Percentiles rank a stretch among this genome's conserved stretches.
Conservation (phyloP, 345 rosid genomes). For the Eucalyptus polybractea region DNA sequence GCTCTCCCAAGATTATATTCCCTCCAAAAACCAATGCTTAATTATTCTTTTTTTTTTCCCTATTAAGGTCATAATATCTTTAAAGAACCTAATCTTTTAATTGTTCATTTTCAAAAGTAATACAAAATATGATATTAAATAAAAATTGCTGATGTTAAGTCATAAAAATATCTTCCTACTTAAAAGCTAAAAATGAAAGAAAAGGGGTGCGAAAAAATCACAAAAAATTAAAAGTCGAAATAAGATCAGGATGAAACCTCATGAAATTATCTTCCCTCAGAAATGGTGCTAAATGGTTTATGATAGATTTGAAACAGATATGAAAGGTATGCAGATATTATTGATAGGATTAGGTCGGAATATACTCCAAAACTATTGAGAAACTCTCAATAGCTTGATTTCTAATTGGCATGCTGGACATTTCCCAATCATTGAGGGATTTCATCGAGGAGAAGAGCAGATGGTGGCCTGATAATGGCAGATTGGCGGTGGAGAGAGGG, state of each 20-base stretch:
- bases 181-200: neutral
- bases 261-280: neutral
- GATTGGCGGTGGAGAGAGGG: neutral
- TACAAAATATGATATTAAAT: neutral
- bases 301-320: neutral
- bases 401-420: neutral
- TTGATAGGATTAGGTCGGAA: neutral
- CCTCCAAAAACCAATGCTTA: neutral
- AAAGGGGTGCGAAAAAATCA: neutral
- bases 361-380: neutral
- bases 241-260: neutral
- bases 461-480: neutral
- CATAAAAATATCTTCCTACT: neutral
- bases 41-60: neutral
- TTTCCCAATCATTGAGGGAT: neutral
- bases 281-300: neutral
- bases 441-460: neutral
- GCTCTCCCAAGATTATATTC: neutral
- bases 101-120: neutral
- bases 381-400: neutral
- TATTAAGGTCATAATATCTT: neutral
- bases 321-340: neutral
- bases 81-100: neutral
- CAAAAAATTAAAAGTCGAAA: neutral
- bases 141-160: neutral